These are phyloP conservation scores for Meripilus lineatus DNA, from an alignment of 1,284 basidiomycete species.

Conservation along the genomic window DNA sequence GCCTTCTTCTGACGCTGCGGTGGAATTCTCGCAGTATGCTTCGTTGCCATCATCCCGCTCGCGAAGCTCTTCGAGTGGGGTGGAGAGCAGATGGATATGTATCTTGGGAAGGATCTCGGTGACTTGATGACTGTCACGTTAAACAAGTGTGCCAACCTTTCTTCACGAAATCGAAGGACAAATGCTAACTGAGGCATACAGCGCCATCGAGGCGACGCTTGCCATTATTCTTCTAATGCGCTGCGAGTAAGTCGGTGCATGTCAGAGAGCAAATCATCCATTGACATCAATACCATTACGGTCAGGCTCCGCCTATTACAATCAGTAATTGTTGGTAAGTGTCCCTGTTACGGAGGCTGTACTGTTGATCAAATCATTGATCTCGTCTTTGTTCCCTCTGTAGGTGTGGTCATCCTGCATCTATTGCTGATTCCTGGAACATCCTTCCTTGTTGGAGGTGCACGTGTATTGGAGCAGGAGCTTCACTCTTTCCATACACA, in stretches of 20 bases:
- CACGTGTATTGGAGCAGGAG: slow-evolving; percentile 45
- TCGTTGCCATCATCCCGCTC: slow-evolving; percentile 53
- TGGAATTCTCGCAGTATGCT: slow-evolving; percentile 42
- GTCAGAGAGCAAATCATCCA: no score
- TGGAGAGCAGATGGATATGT: slow-evolving; percentile 57
- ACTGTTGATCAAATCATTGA: no score
- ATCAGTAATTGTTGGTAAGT: slow-evolving; percentile 54
- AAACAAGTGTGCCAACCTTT: slow-evolving; percentile 45
- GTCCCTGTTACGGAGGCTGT: no score
- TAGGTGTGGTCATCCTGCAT: slow-evolving; percentile 60
- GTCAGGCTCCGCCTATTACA: slow-evolving; percentile 53
- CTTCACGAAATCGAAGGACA: background rate
- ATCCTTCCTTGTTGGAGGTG: slow-evolving; percentile 58
- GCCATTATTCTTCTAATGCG: slow-evolving; percentile 58
- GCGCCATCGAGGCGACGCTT: slow-evolving; percentile 54
- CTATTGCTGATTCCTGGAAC: slow-evolving; percentile 57
- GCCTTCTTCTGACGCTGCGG: no score
- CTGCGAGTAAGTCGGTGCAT: slow-evolving; percentile 58
- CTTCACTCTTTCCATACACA: slow-evolving; percentile 47
- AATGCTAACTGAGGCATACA: slow-evolving; percentile 13
- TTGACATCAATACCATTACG: no score
- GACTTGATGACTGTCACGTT: slow-evolving; percentile 54
- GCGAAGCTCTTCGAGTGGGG: slow-evolving; percentile 56
- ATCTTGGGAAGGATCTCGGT: slow-evolving; percentile 51
- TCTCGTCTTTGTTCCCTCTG: no score